phyloP scores from a whole-genome alignment of 208 protist genomes.

The Trypanosomatidae sp. region DNA sequence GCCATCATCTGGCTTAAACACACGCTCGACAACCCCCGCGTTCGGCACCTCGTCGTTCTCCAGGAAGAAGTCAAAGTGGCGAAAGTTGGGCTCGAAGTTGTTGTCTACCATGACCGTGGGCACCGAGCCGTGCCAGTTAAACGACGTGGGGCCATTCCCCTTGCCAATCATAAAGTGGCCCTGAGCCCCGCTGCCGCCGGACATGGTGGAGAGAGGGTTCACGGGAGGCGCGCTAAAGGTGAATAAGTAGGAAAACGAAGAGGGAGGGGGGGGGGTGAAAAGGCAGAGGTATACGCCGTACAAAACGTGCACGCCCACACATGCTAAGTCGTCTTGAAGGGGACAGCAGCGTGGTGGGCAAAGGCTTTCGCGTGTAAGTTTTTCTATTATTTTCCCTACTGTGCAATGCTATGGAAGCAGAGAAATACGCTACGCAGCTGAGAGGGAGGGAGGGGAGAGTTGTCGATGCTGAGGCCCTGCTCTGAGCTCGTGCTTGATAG shows the following conservation, averaged over 20 bases:
- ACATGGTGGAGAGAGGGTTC: conserved; percentile 24
- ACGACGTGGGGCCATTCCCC: conserved; percentile 48
- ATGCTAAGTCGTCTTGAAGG: not conserved
- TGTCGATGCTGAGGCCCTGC: not conserved
- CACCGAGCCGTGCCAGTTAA: conserved; percentile 85
- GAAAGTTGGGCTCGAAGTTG: conserved; percentile 84
- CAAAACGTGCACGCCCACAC: not conserved
- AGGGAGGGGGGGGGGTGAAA: not conserved
- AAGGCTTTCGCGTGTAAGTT: not conserved
- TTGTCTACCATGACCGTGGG: conserved; percentile 66
- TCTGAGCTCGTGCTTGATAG: not conserved
- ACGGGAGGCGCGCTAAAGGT: not conserved
- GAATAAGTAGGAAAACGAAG: not conserved
- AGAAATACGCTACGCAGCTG: not conserved
- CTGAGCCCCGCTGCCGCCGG: conserved; percentile 36
- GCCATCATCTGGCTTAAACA: conserved; percentile 72
- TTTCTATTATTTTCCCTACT: not conserved
- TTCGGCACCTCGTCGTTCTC: conserved; percentile 72
- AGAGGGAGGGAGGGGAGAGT: not conserved
- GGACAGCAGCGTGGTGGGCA: not conserved
- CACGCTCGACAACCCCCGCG: conserved; percentile 60
- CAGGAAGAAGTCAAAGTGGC: conserved; percentile 88
- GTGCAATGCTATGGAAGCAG: not conserved
- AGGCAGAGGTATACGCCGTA: not conserved
- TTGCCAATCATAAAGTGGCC: conserved; percentile 40